These are phyloP conservation scores for Trichoderma sp. DNA, from an alignment of 2,329 filamentous ascomycete species.

Conservation along the genomic window DNA sequence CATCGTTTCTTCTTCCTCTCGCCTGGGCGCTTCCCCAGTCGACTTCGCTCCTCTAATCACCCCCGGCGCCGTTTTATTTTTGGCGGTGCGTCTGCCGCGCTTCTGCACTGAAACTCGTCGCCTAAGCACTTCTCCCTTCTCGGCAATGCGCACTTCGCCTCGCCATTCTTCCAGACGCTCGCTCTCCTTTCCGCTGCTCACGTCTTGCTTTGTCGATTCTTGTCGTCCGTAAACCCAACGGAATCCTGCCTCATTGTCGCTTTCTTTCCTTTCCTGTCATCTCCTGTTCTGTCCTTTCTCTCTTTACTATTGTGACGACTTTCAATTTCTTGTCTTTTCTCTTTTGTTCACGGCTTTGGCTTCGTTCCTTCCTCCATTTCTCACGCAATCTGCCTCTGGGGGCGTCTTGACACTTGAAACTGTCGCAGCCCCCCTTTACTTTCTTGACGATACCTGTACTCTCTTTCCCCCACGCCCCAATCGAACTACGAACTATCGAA, in stretches of 20 bases:
- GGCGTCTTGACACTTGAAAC: slow-evolving; percentile 18
- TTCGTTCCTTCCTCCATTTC: neutral
- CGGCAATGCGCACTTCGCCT: neutral
- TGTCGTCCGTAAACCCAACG: neutral
- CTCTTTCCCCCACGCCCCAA: slow-evolving; percentile 1
- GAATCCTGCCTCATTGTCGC: neutral
- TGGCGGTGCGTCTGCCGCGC: slow-evolving; percentile 5
- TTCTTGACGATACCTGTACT: slow-evolving; percentile 3
- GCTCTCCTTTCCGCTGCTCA: slow-evolving; percentile 12
- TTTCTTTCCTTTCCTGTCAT: neutral
- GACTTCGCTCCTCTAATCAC: neutral
- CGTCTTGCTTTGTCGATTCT: neutral
- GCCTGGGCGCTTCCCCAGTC: neutral
- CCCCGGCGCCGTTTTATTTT: slow-evolving; percentile 12
- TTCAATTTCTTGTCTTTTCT: neutral
- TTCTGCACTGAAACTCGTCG: slow-evolving; percentile 17
- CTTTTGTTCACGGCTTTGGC: neutral
- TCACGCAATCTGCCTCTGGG: neutral
- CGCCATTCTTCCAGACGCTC: neutral
- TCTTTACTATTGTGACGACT: neutral
- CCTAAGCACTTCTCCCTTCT: neutral
- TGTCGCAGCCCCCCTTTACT: slow-evolving; percentile 16
- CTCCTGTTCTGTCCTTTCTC: neutral
- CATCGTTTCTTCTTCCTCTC: neutral
- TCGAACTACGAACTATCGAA: slow-evolving; percentile 7